phyloP scores from a whole-genome alignment of 768 basidiomycete species.

The Cyathus striatus region DNA sequence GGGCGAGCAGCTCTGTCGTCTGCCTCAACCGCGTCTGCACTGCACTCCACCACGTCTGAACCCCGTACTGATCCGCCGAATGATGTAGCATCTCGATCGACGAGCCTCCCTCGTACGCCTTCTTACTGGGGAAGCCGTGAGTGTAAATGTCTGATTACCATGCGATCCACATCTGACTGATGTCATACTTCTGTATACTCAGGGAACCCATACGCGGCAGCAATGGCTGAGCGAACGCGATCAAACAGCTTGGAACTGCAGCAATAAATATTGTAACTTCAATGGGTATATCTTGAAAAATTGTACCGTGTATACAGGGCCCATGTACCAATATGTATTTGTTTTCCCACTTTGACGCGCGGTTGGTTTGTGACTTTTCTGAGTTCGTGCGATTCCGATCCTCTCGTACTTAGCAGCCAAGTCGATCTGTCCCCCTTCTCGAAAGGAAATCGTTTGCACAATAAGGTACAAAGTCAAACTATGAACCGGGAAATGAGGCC shows the following conservation, averaged over 20 bases:
- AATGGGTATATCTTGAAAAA: too few relatives aligned
- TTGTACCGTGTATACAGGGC: too few relatives aligned
- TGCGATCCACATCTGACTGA: not conserved
- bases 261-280: not conserved
- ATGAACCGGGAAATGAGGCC: too few relatives aligned
- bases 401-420: too few relatives aligned
- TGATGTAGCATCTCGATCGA: not conserved
- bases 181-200: not conserved
- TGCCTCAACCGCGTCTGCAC: slow-evolving; percentile 1
- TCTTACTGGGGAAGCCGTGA: slow-evolving; percentile 25
- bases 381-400: too few relatives aligned
- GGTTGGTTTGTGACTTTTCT: too few relatives aligned
- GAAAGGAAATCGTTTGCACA: too few relatives aligned
- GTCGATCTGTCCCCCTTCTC: too few relatives aligned
- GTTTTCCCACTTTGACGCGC: too few relatives aligned
- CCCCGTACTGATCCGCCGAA: not conserved
- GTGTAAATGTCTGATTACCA: slow-evolving; percentile 8
- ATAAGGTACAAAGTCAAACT: too few relatives aligned
- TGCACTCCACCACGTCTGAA: not conserved
- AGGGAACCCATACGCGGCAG: slow-evolving; percentile 35
- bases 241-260: not conserved
- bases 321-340: too few relatives aligned
- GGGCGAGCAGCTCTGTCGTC: slow-evolving; percentile 4
- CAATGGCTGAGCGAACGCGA: slow-evolving; percentile 16
- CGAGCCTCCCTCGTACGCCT: not conserved